Percentiles rank a stretch among this genome's conserved stretches.
Conservation (phyloP, 2,329 filamentous ascomycete genomes). For the Apiospora malaysiana region DNA sequence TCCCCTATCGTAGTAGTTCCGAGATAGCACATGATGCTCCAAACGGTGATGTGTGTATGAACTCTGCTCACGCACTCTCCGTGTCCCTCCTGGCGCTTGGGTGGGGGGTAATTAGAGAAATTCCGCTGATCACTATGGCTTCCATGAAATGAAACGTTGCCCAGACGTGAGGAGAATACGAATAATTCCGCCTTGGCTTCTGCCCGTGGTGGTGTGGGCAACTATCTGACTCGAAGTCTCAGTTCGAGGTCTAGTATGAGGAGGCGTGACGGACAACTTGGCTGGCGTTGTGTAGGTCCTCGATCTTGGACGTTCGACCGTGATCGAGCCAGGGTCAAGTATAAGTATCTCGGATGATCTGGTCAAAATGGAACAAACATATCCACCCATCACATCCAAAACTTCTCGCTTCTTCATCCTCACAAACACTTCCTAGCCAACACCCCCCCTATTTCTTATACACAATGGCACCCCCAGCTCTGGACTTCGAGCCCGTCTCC, state of each 20-base stretch:
- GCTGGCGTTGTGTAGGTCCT: not conserved
- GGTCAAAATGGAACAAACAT: not conserved
- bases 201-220: not conserved
- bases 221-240: not conserved
- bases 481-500: not conserved
- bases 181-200: constrained; percentile 12
- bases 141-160: not conserved
- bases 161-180: not conserved
- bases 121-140: not conserved
- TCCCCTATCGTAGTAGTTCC: not conserved
- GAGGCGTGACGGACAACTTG: not conserved
- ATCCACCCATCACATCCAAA: not conserved
- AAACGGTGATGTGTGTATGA: not conserved
- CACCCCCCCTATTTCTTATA: not conserved
- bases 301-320: not conserved
- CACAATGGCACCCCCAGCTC: not conserved
- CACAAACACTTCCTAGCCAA: not conserved
- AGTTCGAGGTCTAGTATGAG: not conserved
- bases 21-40: not conserved
- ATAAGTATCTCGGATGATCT: not conserved
- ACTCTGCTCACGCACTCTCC: not conserved
- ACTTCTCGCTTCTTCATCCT: not conserved
- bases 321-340: not conserved
- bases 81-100: not conserved
- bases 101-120: not conserved